Conservation (phyloP, 2,329 filamentous ascomycete genomes). For the Didymella glomerata region DNA sequence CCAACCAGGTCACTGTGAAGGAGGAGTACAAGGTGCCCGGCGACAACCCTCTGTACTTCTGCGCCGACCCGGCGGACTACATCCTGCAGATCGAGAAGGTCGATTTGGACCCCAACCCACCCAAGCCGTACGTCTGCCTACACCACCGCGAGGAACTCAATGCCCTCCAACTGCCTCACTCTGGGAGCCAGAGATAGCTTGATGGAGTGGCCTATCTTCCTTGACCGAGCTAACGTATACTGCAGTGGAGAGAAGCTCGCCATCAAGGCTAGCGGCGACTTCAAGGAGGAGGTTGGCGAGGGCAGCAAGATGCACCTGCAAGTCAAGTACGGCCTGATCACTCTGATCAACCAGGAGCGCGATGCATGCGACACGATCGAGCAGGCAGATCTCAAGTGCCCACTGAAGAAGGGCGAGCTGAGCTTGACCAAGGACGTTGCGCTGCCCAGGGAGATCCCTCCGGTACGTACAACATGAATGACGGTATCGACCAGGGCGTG, state of each 20-base stretch:
- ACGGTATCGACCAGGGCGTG: too few relatives aligned
- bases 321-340: constrained; percentile 95
- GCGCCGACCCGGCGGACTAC: constrained; percentile 72
- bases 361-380: constrained; percentile 89
- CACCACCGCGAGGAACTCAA: background rate
- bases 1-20: constrained; percentile 59
- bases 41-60: constrained; percentile 85
- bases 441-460: constrained; percentile 85
- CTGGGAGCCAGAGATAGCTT: too few relatives aligned
- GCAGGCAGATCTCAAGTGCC: constrained; percentile 89
- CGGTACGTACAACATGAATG: constrained; percentile 70
- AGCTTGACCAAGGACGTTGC: constrained; percentile 81
- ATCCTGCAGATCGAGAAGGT: constrained; percentile 80
- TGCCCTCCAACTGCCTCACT: too few relatives aligned
- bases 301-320: constrained; percentile 83
- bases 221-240: constrained; percentile 3
- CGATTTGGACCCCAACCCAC: constrained; percentile 85
- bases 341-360: constrained; percentile 79
- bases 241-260: constrained; percentile 76
- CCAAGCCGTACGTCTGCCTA: constrained; percentile 72
- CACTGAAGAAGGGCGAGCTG: constrained; percentile 80
- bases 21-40: constrained; percentile 75
- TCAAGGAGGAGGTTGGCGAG: constrained; percentile 74
- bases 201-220: too few relatives aligned
- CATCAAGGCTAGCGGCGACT: constrained; percentile 80